These are phyloP conservation scores for Trypanosomatidae sp. DNA, from an alignment of 208 protist species.

Conservation along the genomic window DNA sequence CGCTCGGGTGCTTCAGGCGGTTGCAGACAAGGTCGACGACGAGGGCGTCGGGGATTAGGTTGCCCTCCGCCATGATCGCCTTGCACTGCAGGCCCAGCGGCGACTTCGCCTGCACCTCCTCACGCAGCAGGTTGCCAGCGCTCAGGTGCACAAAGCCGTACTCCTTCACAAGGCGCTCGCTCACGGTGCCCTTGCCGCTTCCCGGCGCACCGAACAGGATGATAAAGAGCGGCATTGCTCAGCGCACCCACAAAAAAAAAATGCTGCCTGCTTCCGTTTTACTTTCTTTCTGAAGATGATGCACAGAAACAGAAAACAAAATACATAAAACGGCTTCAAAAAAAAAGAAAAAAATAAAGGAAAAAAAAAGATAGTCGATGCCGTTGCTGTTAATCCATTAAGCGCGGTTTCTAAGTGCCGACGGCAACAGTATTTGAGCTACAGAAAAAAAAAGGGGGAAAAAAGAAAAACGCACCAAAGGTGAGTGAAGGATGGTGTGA, in stretches of 20 bases:
- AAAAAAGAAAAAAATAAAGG: no score
- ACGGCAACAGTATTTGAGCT: no score
- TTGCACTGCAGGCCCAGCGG: slow-evolving; percentile 51
- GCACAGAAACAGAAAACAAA: no score
- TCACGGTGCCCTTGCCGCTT: slow-evolving; percentile 80
- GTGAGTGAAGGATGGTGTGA: no score
- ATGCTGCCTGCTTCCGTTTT: background rate
- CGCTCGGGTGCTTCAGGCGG: slow-evolving; percentile 31
- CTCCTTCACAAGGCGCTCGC: slow-evolving; percentile 82
- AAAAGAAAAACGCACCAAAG: no score
- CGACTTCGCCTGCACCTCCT: slow-evolving; percentile 71
- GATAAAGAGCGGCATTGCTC: slow-evolving; percentile 54
- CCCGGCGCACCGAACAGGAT: slow-evolving; percentile 80
- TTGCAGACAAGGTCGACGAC: slow-evolving; percentile 75
- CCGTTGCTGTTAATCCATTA: no score
- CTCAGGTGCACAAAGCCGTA: slow-evolving; percentile 87
- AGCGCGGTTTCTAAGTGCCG: no score
- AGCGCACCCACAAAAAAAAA: no score
- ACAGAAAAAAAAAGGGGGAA: no score
- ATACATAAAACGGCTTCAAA: no score
- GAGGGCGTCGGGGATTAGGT: slow-evolving; percentile 84
- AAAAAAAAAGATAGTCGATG: no score
- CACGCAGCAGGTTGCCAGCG: slow-evolving; percentile 90
- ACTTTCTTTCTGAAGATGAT: background rate
- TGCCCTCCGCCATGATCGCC: slow-evolving; percentile 61